Conservation (phyloP, 202 grass and related monocot genomes). For the Elaeis oleifera region DNA sequence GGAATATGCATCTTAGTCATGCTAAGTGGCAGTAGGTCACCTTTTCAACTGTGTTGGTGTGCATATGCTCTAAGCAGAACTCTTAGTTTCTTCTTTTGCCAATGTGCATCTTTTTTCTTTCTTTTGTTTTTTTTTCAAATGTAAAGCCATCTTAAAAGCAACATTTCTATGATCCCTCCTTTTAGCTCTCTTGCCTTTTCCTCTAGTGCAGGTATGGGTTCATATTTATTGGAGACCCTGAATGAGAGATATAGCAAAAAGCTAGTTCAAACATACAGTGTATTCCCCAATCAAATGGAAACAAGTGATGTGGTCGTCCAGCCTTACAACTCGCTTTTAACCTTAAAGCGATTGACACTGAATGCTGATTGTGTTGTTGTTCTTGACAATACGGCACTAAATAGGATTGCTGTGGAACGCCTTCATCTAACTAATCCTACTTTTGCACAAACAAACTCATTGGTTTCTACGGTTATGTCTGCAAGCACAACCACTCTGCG, state of each 20-base stretch:
- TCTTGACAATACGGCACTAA: conserved; percentile 96
- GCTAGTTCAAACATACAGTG: conserved; percentile 96
- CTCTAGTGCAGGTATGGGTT: conserved; percentile 74
- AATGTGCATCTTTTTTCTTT: no score
- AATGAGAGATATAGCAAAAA: conserved; percentile 99
- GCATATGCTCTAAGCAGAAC: no score
- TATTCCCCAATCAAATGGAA: conserved; percentile 98
- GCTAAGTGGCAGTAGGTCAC: no score
- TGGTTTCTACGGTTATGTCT: conserved; percentile 99
- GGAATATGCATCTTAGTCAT: no score
- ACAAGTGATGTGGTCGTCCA: conserved; percentile 99
- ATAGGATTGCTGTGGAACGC: conserved; percentile 94
- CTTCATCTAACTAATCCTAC: conserved; percentile 94
- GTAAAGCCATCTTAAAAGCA: no score
- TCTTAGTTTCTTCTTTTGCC: no score
- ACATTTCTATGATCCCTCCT: no score
- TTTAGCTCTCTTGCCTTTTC: conserved; percentile 7
- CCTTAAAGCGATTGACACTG: conserved; percentile 76
- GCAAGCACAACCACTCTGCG: conserved; percentile 96
- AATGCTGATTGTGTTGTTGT: conserved; percentile 99
- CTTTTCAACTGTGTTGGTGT: no score
- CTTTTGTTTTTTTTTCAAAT: no score
- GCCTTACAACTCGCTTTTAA: conserved; percentile 93
- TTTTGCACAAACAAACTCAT: conserved; percentile 95
- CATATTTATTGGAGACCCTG: conserved; percentile 91